These are phyloP conservation scores for Botryotinia globosa DNA, from an alignment of 2,329 filamentous ascomycete species.

Conservation along the genomic window DNA sequence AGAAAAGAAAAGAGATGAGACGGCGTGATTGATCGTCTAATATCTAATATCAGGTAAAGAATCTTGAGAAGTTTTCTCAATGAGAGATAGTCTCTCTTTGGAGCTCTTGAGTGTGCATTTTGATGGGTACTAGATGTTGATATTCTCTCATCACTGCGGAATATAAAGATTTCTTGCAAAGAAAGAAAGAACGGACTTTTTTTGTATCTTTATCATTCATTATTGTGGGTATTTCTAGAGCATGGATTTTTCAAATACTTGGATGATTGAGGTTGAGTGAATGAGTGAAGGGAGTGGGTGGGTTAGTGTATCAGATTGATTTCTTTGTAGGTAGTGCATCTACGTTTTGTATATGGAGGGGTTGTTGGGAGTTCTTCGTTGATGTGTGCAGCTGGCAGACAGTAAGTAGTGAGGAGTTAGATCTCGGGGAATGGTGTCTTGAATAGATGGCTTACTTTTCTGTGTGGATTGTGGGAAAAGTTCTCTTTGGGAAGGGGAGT, in stretches of 20 bases:
- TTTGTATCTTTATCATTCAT: background rate
- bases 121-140: background rate
- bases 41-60: rapidly evolving
- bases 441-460: background rate
- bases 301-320: too few species aligned
- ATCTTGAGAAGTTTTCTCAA: background rate
- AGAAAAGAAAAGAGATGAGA: background rate
- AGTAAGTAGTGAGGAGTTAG: background rate
- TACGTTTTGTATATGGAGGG: rapidly evolving
- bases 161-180: too few species aligned
- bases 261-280: background rate
- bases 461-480: background rate
- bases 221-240: background rate
- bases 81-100: background rate
- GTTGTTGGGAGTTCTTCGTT: background rate
- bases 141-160: background rate
- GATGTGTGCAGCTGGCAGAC: background rate
- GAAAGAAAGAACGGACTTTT: background rate
- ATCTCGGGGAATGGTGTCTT: background rate
- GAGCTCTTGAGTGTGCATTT: background rate
- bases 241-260: background rate
- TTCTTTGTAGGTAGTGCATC: too few species aligned
- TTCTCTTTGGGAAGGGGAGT: too few species aligned
- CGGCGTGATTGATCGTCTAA: too few species aligned
- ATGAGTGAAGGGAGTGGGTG: background rate